These are phyloP conservation scores for Botrytis galanthina DNA, from an alignment of 2,329 filamentous ascomycete genomes.

Conservation along the genomic window DNA sequence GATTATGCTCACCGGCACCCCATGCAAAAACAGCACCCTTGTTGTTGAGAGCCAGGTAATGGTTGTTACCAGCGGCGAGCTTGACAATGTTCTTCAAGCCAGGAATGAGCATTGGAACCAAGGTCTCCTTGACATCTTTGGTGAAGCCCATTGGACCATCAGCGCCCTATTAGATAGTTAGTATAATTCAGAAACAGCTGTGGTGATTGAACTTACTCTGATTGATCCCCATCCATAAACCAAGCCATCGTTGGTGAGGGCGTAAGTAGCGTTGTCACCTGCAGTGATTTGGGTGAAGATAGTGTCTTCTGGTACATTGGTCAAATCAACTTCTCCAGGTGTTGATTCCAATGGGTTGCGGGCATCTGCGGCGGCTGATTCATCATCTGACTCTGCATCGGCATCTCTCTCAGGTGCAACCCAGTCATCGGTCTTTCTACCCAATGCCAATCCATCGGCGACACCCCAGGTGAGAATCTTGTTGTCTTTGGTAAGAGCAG, in stretches of 20 bases:
- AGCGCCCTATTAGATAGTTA: constrained; percentile 47
- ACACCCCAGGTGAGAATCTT: constrained; percentile 82
- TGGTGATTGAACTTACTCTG: constrained; percentile 48
- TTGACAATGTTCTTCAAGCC: constrained; percentile 53
- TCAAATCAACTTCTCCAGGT: constrained; percentile 56
- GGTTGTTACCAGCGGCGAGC: constrained; percentile 55
- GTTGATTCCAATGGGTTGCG: constrained; percentile 56
- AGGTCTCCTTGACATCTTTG: constrained; percentile 9
- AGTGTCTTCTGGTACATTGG: constrained; percentile 52
- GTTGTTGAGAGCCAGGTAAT: constrained; percentile 56
- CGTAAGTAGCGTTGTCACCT: constrained; percentile 73
- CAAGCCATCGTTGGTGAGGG: constrained; percentile 69
- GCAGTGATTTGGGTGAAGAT: constrained; percentile 66
- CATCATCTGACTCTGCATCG: constrained; percentile 42
- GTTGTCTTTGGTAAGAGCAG: constrained; percentile 74
- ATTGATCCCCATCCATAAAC: constrained; percentile 86
- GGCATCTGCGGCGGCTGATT: constrained; percentile 53
- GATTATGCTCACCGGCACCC: constrained; percentile 62
- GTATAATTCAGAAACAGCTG: background rate
- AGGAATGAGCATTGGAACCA: constrained; percentile 49
- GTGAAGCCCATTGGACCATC: constrained; percentile 61
- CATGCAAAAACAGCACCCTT: constrained; percentile 60
- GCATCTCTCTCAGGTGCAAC: constrained; percentile 59
- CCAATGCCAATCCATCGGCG: constrained; percentile 79
- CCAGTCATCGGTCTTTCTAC: constrained; percentile 65